Conservation (phyloP, 371 early-diverging fungal species). For the Mucor plumbeus region DNA sequence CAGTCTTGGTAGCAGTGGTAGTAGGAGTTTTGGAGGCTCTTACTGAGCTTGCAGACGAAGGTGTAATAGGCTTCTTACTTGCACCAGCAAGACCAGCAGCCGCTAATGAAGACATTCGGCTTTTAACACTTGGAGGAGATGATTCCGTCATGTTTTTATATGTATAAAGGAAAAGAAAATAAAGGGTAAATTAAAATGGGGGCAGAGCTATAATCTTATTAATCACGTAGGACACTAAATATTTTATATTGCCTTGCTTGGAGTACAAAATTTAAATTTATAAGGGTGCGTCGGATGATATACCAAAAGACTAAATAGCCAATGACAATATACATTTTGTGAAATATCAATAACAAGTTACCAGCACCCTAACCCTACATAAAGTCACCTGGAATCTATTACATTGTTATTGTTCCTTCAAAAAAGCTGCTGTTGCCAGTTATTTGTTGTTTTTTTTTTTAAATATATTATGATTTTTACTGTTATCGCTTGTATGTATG, state of each 20-base stretch:
- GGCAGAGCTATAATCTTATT: not conserved
- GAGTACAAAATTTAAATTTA: slow-evolving; percentile 4
- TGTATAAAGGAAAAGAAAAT: not conserved
- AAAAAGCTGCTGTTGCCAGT: not conserved
- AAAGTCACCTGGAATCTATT: not conserved
- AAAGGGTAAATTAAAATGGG: not conserved
- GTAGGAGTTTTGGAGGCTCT: slow-evolving; percentile 21
- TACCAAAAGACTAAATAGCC: not conserved
- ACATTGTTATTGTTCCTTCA: not conserved
- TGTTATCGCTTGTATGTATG: not conserved
- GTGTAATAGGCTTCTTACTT: slow-evolving; percentile 15
- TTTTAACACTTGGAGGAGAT: slow-evolving; percentile 23
- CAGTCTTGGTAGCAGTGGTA: slow-evolving; percentile 4
- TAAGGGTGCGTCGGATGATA: not conserved
- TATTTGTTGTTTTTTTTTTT: not conserved
- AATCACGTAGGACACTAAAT: slow-evolving; percentile 8
- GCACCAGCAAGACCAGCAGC: slow-evolving; percentile 26
- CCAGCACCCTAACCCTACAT: not conserved
- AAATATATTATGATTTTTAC: slow-evolving; percentile 6
- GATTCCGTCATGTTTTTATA: slow-evolving; percentile 7
- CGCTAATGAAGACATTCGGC: slow-evolving; percentile 27
- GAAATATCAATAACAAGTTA: not conserved
- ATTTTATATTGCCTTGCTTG: slow-evolving; percentile 2
- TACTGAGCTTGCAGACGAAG: slow-evolving; percentile 3
- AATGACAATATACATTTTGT: not conserved